phyloP scores from a whole-genome alignment of 176 grass and related monocot genomes.

The Themeda triandra region DNA sequence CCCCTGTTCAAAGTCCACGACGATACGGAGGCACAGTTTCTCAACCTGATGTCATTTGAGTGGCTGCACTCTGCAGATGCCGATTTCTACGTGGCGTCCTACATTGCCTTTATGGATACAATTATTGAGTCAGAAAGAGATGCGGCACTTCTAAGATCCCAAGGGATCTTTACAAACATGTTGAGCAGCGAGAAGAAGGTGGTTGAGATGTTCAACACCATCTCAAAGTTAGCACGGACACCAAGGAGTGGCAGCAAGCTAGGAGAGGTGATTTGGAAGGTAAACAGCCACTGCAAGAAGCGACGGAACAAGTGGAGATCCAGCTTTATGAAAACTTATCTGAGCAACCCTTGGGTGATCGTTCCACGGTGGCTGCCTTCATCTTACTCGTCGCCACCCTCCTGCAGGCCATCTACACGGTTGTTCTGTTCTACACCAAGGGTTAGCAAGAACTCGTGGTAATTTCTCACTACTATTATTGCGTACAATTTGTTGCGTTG shows the following conservation, averaged over 20 bases:
- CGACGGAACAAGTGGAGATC: not conserved
- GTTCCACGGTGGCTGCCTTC: not conserved
- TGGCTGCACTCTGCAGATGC: conserved; percentile 30
- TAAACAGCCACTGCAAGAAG: not conserved
- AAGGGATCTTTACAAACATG: not conserved
- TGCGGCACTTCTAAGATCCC: conserved; percentile 35
- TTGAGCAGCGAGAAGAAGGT: conserved; percentile 18
- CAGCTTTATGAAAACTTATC: not conserved
- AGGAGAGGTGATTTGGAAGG: not conserved
- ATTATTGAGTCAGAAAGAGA: conserved; percentile 48
- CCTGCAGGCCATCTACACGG: not conserved
- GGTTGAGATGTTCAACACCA: conserved; percentile 17
- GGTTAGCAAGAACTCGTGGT: not conserved
- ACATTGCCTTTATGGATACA: conserved; percentile 55
- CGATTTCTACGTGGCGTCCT: conserved; percentile 18
- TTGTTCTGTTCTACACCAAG: not conserved
- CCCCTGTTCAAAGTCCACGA: conserved; percentile 33
- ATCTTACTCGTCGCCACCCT: not conserved
- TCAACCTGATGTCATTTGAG: conserved; percentile 75
- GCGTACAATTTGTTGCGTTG: no score
- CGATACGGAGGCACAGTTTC: conserved; percentile 30
- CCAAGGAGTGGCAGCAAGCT: not conserved
- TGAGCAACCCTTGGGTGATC: not conserved
- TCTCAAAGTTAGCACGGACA: not conserved
- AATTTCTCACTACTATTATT: no score